Conservation (phyloP, 306 rosid species). For the Fagus sylvatica region DNA sequence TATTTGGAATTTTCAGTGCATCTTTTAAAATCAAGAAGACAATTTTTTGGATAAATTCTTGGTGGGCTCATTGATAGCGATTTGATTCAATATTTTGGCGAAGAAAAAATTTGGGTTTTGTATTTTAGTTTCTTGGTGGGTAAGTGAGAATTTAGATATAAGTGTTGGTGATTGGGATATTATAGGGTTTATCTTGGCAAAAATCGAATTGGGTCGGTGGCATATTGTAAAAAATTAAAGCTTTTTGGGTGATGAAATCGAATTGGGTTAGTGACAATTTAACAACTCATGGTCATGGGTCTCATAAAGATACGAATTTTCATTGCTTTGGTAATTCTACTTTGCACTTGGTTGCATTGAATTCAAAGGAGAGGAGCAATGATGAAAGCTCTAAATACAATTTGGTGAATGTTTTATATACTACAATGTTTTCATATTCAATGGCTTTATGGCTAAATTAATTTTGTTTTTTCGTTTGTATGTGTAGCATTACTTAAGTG, state of each 20-base stretch:
- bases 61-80: conserved; percentile 14
- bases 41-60: background rate
- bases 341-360: conserved; percentile 35
- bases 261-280: conserved; percentile 45
- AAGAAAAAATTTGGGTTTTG: conserved; percentile 9
- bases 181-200: conserved; percentile 14
- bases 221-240: conserved; percentile 25
- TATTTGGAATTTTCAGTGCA: background rate
- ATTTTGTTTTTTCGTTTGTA: too few species aligned
- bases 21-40: background rate
- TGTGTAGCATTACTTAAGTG: too few species aligned
- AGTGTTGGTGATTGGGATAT: conserved; percentile 2
- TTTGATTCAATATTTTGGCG: conserved; percentile 28
- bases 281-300: conserved; percentile 56
- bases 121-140: conserved; percentile 31
- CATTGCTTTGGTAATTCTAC: conserved; percentile 50
- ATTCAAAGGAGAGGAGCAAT: conserved; percentile 42
- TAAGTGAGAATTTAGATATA: conserved; percentile 28
- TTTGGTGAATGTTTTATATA: too few species aligned
- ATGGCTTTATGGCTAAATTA: too few species aligned
- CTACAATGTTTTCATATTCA: too few species aligned
- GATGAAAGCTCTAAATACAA: conserved; percentile 3
- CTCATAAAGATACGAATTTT: conserved; percentile 48
- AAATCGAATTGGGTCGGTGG: conserved; percentile 32
- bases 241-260: conserved; percentile 27